Conservation (phyloP, 1,284 basidiomycete genomes). For the Pisolithus thermaeus region DNA sequence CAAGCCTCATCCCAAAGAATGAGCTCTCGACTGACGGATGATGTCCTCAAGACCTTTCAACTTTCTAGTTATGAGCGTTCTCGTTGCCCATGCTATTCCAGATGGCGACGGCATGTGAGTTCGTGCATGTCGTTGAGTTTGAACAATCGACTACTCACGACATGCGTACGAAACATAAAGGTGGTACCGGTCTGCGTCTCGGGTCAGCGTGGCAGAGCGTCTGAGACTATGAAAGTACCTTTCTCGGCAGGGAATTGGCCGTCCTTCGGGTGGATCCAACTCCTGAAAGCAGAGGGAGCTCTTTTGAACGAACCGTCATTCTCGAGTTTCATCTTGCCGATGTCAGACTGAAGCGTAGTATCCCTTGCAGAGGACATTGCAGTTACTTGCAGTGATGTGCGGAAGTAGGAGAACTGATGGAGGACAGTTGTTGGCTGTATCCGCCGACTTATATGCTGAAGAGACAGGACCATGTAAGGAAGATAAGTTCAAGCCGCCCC, state of each 20-base stretch:
- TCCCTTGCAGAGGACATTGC: slow-evolving; percentile 29
- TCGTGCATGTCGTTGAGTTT: neutral
- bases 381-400: neutral
- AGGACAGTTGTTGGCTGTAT: neutral
- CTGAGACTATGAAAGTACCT: slow-evolving; percentile 40
- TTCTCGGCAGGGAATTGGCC: slow-evolving; percentile 79
- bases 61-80: slow-evolving; percentile 83
- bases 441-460: slow-evolving; percentile 7
- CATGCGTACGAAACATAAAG: slow-evolving; percentile 81
- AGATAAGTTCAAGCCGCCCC: slow-evolving; percentile 1
- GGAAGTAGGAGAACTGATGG: neutral
- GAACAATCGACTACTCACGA: slow-evolving; percentile 44
- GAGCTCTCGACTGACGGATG: slow-evolving; percentile 50
- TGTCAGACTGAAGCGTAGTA: slow-evolving; percentile 43
- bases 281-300: slow-evolving; percentile 67
- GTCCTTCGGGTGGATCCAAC: slow-evolving; percentile 58
- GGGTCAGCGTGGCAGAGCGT: neutral
- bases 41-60: slow-evolving; percentile 89
- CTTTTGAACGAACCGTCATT: slow-evolving; percentile 84
- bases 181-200: slow-evolving; percentile 72
- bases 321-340: slow-evolving; percentile 57
- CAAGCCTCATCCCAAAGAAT: neutral
- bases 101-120: neutral
- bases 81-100: slow-evolving; percentile 82
- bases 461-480: slow-evolving; percentile 11